A percentile compares a stretch with the other conserved stretches of the same genome.
These are phyloP conservation scores for Apiospora hydei DNA, from an alignment of 2,329 filamentous ascomycete genomes.

Conservation along the genomic window DNA sequence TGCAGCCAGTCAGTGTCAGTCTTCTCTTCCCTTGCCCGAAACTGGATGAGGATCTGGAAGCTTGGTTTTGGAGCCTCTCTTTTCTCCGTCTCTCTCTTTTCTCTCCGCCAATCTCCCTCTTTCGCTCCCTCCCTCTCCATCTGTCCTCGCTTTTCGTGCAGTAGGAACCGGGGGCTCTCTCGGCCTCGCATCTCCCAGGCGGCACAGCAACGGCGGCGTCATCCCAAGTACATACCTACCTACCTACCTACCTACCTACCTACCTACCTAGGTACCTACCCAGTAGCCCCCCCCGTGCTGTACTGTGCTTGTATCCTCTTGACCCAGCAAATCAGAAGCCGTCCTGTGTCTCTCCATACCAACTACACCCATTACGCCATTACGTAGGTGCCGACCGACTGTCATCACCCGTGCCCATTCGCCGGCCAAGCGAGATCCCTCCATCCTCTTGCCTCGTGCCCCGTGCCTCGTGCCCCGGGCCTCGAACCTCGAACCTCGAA, in stretches of 20 bases:
- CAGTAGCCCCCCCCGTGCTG: too few species aligned
- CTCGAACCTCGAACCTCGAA: too few species aligned
- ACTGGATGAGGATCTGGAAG: background rate
- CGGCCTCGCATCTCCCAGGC: background rate
- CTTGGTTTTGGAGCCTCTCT: background rate
- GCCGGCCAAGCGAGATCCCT: background rate
- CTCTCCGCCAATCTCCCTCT: too few species aligned
- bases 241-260: background rate
- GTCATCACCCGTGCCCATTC: conserved; percentile 1
- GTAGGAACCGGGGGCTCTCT: background rate
- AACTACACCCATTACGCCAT: background rate
- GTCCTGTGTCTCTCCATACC: background rate
- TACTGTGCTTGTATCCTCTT: background rate
- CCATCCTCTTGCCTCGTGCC: too few species aligned
- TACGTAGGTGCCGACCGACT: conserved; percentile 17
- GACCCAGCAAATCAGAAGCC: background rate
- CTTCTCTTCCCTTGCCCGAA: background rate
- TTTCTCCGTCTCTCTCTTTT: too few species aligned
- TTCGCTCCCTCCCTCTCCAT: background rate
- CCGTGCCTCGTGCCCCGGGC: too few species aligned
- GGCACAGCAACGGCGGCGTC: conserved; percentile 4
- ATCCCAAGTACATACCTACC: background rate
- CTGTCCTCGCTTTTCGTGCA: background rate
- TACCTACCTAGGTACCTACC: too few species aligned
- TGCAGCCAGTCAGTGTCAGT: background rate